Conservation (phyloP, 164 flowering plant genomes). For the Stephania cephalantha region DNA sequence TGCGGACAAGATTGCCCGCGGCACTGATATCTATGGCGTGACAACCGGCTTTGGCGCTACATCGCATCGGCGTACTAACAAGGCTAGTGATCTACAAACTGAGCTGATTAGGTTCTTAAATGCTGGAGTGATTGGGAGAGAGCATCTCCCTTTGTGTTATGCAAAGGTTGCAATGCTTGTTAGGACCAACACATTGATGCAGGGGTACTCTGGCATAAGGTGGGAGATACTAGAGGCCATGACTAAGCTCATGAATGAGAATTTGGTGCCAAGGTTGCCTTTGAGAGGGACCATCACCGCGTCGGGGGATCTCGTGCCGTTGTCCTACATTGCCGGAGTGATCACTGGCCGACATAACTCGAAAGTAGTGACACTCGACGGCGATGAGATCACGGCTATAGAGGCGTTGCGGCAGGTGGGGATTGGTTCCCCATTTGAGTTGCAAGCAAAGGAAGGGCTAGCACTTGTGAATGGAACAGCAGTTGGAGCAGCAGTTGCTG, state of each 20-base stretch:
- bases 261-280: slow-evolving; percentile 11
- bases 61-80: slow-evolving; percentile 36
- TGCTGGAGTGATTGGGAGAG: slow-evolving; percentile 25
- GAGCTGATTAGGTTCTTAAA: slow-evolving; percentile 49
- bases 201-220: slow-evolving; percentile 14
- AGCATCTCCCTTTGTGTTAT: background rate
- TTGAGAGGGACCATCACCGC: slow-evolving; percentile 16
- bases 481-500: slow-evolving; percentile 19
- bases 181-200: slow-evolving; percentile 8
- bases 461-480: slow-evolving; percentile 23
- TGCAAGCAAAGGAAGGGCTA: slow-evolving; percentile 19
- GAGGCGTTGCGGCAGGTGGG: slow-evolving; percentile 11
- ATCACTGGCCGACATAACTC: slow-evolving; percentile 15
- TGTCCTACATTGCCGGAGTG: slow-evolving; percentile 15
- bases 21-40: slow-evolving; percentile 42
- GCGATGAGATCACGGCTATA: background rate
- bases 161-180: slow-evolving; percentile 10
- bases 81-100: slow-evolving; percentile 38
- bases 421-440: slow-evolving; percentile 1
- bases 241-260: slow-evolving; percentile 6
- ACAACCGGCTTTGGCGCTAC: slow-evolving; percentile 59
- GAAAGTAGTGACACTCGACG: background rate
- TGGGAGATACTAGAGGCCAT: slow-evolving; percentile 13
- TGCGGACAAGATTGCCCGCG: slow-evolving; percentile 33
- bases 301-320: slow-evolving; percentile 13